Evolutionary conservation across 2,329 filamentous ascomycete genomes (phyloP).

Genomic region (Teratosphaeria epicoccoides): DNA sequence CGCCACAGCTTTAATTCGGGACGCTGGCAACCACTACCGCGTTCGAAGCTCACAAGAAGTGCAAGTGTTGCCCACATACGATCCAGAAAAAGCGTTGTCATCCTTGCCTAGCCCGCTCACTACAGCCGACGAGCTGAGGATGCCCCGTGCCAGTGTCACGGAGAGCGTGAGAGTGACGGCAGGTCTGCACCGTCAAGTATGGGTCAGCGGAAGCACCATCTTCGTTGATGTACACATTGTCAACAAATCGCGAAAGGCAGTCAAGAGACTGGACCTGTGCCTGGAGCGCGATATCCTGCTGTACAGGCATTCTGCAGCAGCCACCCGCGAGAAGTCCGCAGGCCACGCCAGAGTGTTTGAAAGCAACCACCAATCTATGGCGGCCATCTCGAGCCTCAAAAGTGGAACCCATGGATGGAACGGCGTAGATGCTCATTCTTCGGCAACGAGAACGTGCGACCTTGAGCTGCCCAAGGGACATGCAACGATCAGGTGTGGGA

Average conservation of each 20-base stretch:
- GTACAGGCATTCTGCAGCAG: slow-evolving; percentile 41
- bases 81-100: slow-evolving; percentile 46
- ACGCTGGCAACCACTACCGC: slow-evolving; percentile 38
- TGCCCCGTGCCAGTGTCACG: slow-evolving; percentile 29
- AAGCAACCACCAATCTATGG: slow-evolving; percentile 39
- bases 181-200: slow-evolving; percentile 47
- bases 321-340: slow-evolving; percentile 39
- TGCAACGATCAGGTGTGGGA: slow-evolving; percentile 42
- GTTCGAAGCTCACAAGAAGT: slow-evolving; percentile 42
- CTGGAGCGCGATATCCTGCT: slow-evolving; percentile 42
- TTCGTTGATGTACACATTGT: slow-evolving; percentile 44
- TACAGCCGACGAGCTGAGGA: slow-evolving; percentile 37
- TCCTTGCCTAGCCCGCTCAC: slow-evolving; percentile 43
- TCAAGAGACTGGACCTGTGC: slow-evolving; percentile 42
- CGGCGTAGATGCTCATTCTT: slow-evolving; percentile 36
- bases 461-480: slow-evolving; percentile 41
- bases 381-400: slow-evolving; percentile 35
- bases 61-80: slow-evolving; percentile 43
- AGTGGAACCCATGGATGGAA: slow-evolving; percentile 36
- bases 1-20: slow-evolving; percentile 37
- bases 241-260: slow-evolving; percentile 39
- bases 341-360: slow-evolving; percentile 44
- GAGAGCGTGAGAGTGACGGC: slow-evolving; percentile 42
- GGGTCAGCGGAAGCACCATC: slow-evolving; percentile 46
- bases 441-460: slow-evolving; percentile 39